Conservation (phyloP, 768 basidiomycete genomes). For the Strobilomyces confusus region DNA sequence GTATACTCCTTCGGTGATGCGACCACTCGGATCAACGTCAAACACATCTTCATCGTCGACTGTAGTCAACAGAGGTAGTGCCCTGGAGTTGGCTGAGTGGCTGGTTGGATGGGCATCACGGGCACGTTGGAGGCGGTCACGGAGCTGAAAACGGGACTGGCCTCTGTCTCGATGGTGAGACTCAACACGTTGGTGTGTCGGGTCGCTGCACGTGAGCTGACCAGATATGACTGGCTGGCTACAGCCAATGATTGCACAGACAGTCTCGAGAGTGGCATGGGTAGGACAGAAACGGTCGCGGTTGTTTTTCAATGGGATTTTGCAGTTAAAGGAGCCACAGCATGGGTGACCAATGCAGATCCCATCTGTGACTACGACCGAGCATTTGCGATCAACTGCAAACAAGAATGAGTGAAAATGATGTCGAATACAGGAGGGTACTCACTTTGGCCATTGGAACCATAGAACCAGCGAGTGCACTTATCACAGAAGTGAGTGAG, state of each 20-base stretch:
- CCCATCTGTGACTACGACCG: not conserved
- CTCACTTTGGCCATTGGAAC: not conserved
- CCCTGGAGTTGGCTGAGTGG: not conserved
- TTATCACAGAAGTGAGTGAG: conserved; percentile 1
- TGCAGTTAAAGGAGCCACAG: not conserved
- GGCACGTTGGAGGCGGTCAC: not conserved
- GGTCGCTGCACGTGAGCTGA: not conserved
- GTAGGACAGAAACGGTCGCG: not conserved
- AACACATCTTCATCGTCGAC: not conserved
- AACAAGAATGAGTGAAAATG: too few relatives aligned
- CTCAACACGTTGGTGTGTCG: not conserved
- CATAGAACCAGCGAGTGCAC: not conserved
- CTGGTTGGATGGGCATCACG: not conserved
- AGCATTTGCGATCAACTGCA: not conserved
- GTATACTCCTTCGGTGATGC: not conserved
- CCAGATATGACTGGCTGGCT: conserved; percentile 11
- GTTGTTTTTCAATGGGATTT: not conserved
- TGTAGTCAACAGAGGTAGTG: not conserved
- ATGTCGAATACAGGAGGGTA: too few relatives aligned
- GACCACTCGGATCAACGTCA: not conserved
- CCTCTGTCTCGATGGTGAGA: not conserved
- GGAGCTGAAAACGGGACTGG: conserved; percentile 2
- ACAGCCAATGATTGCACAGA: not conserved
- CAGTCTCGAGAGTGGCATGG: fast-evolving
- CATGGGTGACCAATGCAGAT: conserved; percentile 6